Conservation (phyloP, 2,329 filamentous ascomycete genomes). For the Aspergillus brasiliensis region DNA sequence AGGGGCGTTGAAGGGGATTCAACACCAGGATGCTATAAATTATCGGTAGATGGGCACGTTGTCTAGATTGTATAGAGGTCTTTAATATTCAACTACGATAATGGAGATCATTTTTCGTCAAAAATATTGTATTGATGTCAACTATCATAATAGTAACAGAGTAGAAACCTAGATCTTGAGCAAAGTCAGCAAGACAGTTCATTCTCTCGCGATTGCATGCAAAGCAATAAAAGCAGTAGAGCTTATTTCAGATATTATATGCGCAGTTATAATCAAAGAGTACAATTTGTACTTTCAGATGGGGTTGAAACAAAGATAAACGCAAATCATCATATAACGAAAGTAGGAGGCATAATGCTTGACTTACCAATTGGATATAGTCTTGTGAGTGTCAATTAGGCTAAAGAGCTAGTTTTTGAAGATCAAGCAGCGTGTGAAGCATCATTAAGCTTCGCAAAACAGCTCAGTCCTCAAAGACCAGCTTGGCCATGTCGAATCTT, state of each 20-base stretch:
- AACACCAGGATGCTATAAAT: no score
- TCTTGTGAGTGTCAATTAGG: neutral
- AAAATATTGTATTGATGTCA: neutral
- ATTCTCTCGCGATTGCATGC: neutral
- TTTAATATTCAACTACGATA: neutral
- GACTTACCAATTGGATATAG: conserved; percentile 10
- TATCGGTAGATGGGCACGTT: no score
- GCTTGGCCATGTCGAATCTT: neutral
- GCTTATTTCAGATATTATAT: conserved; percentile 29
- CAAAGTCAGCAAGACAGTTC: conserved; percentile 1
- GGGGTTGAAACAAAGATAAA: conserved; percentile 44
- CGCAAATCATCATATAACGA: conserved; percentile 37
- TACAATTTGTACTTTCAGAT: conserved; percentile 34
- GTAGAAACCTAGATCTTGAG: neutral
- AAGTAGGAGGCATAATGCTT: neutral
- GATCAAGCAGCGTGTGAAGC: neutral
- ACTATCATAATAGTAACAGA: neutral
- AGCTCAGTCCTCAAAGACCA: neutral
- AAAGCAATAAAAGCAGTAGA: neutral
- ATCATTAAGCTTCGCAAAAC: neutral
- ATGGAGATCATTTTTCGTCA: neutral
- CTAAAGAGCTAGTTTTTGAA: neutral
- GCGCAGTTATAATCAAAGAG: conserved; percentile 33
- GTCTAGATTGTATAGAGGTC: no score
- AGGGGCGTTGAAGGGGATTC: no score